Base-by-base conservation (phyloP, 177 flowering plant genomes). In the Tripterygium wilfordii region DNA sequence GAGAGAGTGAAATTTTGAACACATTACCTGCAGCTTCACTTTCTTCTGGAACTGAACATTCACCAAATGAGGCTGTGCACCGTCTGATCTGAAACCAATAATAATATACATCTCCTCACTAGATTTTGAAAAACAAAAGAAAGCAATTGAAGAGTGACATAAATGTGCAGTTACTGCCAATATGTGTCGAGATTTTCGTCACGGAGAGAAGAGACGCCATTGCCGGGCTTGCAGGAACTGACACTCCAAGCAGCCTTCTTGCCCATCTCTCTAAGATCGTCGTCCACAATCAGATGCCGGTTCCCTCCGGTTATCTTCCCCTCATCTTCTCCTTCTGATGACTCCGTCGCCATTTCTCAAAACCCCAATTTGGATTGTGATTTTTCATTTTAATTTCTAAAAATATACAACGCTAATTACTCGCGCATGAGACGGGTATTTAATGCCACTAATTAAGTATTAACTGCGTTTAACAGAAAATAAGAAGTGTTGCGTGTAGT, bases 181-280 rank as follows among this genome's bases (percentile, higher is more conserved):
- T 77, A 92, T 46, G 96, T 77, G 0, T 89, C 96, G 43, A 80
- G 78, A 49, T 80, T 92, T 46, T 82, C 88, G 38, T 89, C 99
- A 8, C 89, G 94, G 48, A 92, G 89, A 42, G 66, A 58, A 25
- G 62, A 68, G 64, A 92, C 99, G 38, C 95, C 99, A 62, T 89
- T 89, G 39, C 99, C 95, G 5, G 91, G 78, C 72, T 92, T 92
- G 77, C 83, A 86, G 52, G 99, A 89, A 63, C 99, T 89, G 49
- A 92, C 94, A 49, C 97, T 89, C 99, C 99, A 92, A 28, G 88
- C 91, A 8, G 99, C 99, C 32, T 78, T 86, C 59, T 86, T 86
- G 0, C 86, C 96, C 91, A 92, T 67, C 59, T 92, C 99, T 8
- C 89, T 60, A 5, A 89, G 75, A 41, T 80, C 87, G 1, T 79